Evolutionary conservation across 768 basidiomycete species (phyloP).

Genomic region (Boletus reticulatus): DNA sequence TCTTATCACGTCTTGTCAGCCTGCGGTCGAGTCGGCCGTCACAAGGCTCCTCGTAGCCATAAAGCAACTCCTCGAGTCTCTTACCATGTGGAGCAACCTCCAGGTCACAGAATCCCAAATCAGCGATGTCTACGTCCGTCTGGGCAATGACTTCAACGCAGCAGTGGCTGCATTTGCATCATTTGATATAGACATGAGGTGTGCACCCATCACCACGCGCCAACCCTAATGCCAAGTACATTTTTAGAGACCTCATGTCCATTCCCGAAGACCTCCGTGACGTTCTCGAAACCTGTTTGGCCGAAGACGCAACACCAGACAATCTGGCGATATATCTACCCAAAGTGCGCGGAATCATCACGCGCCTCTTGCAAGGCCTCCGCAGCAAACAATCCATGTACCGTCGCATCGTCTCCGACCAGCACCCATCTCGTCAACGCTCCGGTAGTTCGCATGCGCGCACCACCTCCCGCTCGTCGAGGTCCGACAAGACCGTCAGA

Average conservation of each 20-base stretch:
- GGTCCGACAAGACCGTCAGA: constrained; percentile 35
- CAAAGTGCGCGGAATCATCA: constrained; percentile 88
- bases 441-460: constrained; percentile 51
- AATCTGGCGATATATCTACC: constrained; percentile 91
- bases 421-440: constrained; percentile 38
- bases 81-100: constrained; percentile 80
- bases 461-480: constrained; percentile 59
- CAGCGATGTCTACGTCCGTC: constrained; percentile 94
- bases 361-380: constrained; percentile 88
- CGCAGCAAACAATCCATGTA: constrained; percentile 89
- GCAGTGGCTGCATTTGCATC: constrained; percentile 86
- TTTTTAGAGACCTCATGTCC: constrained; percentile 72
- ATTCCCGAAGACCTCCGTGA: constrained; percentile 88
- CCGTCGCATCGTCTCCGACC: constrained; percentile 68
- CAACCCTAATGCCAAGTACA: constrained; percentile 10
- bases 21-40: constrained; percentile 86
- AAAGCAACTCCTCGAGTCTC: constrained; percentile 87
- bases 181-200: constrained; percentile 91
- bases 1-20: constrained; percentile 37
- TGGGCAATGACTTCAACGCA: constrained; percentile 97
- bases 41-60: constrained; percentile 92
- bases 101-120: constrained; percentile 76
- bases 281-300: constrained; percentile 87
- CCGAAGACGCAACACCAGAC: constrained; percentile 83
- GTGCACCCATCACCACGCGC: constrained; percentile 36